phyloP scores from a whole-genome alignment of 495 filamentous ascomycete species.

The Aspergillus baeticus region DNA sequence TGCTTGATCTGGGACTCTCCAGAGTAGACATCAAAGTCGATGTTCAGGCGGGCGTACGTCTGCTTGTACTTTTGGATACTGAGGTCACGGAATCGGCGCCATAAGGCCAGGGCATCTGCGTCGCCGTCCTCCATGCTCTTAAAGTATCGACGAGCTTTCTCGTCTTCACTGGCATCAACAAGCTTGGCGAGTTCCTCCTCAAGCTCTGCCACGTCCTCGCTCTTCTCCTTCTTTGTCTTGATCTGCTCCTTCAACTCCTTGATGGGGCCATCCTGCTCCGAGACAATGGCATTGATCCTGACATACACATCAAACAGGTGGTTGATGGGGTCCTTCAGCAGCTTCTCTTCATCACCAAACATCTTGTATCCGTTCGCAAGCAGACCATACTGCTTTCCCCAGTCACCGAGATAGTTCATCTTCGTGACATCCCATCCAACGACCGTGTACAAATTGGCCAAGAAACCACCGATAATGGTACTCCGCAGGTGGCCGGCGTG shows the following conservation, averaged over 20 bases:
- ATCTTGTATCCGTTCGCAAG: slow-evolving; percentile 65
- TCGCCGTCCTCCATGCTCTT: slow-evolving; percentile 87
- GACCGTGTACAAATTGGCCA: slow-evolving; percentile 66
- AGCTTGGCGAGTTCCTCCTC: slow-evolving; percentile 52
- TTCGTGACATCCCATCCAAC: slow-evolving; percentile 70
- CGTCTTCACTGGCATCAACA: slow-evolving; percentile 58
- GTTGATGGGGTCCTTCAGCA: slow-evolving; percentile 61
- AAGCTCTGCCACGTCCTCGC: slow-evolving; percentile 42
- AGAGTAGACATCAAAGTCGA: slow-evolving; percentile 89
- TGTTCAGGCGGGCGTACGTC: slow-evolving; percentile 83
- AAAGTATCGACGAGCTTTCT: slow-evolving; percentile 77
- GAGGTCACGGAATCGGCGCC: slow-evolving; percentile 86
- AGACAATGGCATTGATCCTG: slow-evolving; percentile 56
- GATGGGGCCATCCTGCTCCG: slow-evolving; percentile 53
- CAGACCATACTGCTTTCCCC: slow-evolving; percentile 75
- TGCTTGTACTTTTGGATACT: slow-evolving; percentile 83
- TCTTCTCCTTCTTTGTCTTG: slow-evolving; percentile 51
- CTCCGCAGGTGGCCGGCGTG: slow-evolving; percentile 70
- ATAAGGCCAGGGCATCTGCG: slow-evolving; percentile 69
- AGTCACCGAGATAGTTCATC: slow-evolving; percentile 77
- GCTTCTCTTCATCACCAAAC: slow-evolving; percentile 61
- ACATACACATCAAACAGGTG: slow-evolving; percentile 71
- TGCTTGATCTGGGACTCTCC: slow-evolving; percentile 90
- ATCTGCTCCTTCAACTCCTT: slow-evolving; percentile 55
- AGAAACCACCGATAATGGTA: slow-evolving; percentile 74